Evolutionary conservation across 1,284 basidiomycete genomes (phyloP).

Genomic region (Schizopora paradoxa): DNA sequence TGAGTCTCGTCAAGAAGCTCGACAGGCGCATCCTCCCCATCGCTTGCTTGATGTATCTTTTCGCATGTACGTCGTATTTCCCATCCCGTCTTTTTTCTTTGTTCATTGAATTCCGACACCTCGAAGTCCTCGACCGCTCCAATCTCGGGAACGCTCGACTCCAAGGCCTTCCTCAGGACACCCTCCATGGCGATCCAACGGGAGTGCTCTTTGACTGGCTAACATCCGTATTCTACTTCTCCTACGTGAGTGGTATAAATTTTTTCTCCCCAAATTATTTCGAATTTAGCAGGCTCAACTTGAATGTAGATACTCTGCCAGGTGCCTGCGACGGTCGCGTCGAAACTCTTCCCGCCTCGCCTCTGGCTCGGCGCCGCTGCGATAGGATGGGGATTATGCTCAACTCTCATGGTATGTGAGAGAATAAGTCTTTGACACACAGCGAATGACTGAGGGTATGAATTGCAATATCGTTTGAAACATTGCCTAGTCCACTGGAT

Average conservation of each 20-base stretch:
- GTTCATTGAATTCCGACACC: not conserved
- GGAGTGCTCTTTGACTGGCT: constrained; percentile 71
- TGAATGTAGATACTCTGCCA: constrained; percentile 54
- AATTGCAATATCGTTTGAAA: no score
- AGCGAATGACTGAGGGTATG: no score
- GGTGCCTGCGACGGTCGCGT: constrained; percentile 58
- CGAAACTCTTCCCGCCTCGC: constrained; percentile 61
- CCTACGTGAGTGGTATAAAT: constrained; percentile 48
- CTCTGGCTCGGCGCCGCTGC: constrained; percentile 61
- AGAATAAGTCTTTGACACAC: not conserved
- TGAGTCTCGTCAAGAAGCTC: constrained; percentile 54
- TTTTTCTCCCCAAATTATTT: not conserved
- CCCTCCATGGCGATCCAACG: constrained; percentile 59
- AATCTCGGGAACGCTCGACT: constrained; percentile 73
- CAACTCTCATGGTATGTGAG: constrained; percentile 55
- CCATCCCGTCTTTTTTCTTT: no score
- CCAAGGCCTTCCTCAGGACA: constrained; percentile 58
- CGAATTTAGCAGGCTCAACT: not conserved
- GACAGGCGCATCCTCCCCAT: constrained; percentile 65
- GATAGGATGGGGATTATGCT: constrained; percentile 64
- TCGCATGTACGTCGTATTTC: constrained; percentile 54
- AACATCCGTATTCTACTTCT: constrained; percentile 69
- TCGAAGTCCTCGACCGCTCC: constrained; percentile 67
- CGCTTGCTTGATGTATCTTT: constrained; percentile 66
- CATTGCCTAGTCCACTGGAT: constrained; percentile 44